Percentiles rank a stretch among this genome's conserved stretches.
These are phyloP conservation scores for Puccinia polysora DNA, from an alignment of 1,284 basidiomycete species.

Conservation along the genomic window DNA sequence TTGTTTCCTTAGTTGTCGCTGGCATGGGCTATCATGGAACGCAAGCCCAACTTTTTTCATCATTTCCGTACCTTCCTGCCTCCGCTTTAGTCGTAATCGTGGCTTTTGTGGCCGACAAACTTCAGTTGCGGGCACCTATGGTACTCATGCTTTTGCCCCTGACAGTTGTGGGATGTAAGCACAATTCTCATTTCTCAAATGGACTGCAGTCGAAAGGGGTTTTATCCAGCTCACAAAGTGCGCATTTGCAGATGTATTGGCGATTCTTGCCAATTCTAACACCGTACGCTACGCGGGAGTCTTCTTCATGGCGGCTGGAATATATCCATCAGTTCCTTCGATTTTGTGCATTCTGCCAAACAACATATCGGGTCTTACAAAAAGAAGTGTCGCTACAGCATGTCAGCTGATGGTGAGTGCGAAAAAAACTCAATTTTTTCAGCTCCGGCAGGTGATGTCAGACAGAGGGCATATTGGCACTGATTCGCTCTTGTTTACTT, in stretches of 20 bases:
- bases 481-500: background rate
- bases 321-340: conserved; percentile 48
- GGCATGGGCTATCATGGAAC: conserved; percentile 43
- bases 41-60: conserved; percentile 48
- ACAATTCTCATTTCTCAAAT: background rate
- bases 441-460: background rate
- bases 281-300: conserved; percentile 47
- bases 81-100: conserved; percentile 47
- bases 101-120: conserved; percentile 47
- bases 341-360: conserved; percentile 48
- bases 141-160: conserved; percentile 48
- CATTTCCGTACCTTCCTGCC: conserved; percentile 49
- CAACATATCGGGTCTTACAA: conserved; percentile 48
- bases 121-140: conserved; percentile 46
- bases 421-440: no score
- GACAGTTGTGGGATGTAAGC: conserved; percentile 49
- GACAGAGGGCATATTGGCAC: conserved; percentile 40
- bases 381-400: conserved; percentile 48
- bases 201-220: no score
- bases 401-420: conserved; percentile 48
- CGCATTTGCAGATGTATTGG: conserved; percentile 27
- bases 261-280: conserved; percentile 7
- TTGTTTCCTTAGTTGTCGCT: conserved; percentile 13
- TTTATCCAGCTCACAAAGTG: no score
- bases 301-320: conserved; percentile 49